Conservation (phyloP, 441 rosid genomes). For the Dalechampia spathulata region DNA sequence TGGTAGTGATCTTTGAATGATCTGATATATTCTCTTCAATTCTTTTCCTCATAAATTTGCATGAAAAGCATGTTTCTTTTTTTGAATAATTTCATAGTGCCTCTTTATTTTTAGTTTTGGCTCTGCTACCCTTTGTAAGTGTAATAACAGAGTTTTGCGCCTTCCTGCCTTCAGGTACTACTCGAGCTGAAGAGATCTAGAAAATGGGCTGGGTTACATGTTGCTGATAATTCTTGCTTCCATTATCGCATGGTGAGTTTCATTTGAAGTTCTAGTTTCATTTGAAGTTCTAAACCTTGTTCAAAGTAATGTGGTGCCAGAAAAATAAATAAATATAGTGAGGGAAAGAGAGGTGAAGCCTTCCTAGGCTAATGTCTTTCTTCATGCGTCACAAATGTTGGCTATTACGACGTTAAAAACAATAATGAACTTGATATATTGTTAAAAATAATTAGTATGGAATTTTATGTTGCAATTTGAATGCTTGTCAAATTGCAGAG, state of each 20-base stretch:
- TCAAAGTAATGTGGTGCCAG: background rate
- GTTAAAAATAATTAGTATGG: background rate
- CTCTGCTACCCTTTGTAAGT: no score
- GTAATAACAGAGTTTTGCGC: conserved; percentile 9
- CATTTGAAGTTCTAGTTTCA: no score
- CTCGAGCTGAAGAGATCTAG: conserved; percentile 57
- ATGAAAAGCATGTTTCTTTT: background rate
- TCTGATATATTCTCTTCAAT: background rate
- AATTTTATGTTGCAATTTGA: background rate
- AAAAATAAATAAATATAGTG: background rate
- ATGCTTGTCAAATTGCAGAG: conserved; percentile 39
- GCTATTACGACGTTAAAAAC: background rate
- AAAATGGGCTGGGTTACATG: conserved; percentile 73
- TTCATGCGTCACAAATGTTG: background rate
- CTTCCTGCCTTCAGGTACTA: conserved; percentile 48
- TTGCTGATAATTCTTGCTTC: conserved; percentile 89
- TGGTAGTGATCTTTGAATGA: background rate
- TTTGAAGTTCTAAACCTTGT: conserved; percentile 9
- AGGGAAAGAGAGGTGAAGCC: background rate
- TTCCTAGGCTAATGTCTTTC: no score
- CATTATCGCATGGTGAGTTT: conserved; percentile 75
- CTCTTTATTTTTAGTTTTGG: no score
- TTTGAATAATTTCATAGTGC: background rate
- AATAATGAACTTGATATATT: background rate
- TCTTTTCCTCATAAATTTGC: conserved; percentile 1